phyloP scores from a whole-genome alignment of 2,329 filamentous ascomycete genomes.

The Coleophoma crateriformis region DNA sequence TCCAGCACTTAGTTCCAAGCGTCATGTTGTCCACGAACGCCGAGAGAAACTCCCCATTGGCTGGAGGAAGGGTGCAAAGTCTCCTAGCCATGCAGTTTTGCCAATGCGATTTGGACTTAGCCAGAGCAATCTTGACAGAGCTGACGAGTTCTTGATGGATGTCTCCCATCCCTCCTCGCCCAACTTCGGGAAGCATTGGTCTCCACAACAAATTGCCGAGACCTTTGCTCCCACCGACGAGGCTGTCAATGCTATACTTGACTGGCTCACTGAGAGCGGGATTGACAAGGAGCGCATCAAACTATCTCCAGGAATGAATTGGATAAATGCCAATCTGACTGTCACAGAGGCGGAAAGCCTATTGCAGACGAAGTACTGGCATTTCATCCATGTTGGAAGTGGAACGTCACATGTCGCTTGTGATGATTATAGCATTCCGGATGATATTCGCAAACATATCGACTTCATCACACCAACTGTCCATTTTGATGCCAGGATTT shows the following conservation, averaged over 20 bases:
- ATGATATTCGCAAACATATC: slow-evolving; percentile 14
- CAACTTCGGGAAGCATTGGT: slow-evolving; percentile 41
- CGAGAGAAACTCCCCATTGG: not conserved
- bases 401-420: slow-evolving; percentile 31
- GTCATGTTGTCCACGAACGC: slow-evolving; percentile 6
- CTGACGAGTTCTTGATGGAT: slow-evolving; percentile 34
- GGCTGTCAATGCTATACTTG: slow-evolving; percentile 40
- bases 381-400: slow-evolving; percentile 38
- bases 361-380: slow-evolving; percentile 40
- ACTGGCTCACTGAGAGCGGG: slow-evolving; percentile 46
- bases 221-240: slow-evolving; percentile 37
- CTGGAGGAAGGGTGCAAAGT: slow-evolving; percentile 1
- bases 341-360: slow-evolving; percentile 40
- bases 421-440: slow-evolving; percentile 17
- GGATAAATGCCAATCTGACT: slow-evolving; percentile 23
- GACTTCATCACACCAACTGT: slow-evolving; percentile 23
- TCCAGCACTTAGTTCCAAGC: not conserved
- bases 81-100: slow-evolving; percentile 5
- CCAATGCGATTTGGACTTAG: slow-evolving; percentile 33
- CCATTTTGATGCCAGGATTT: slow-evolving; percentile 18
- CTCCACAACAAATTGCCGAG: slow-evolving; percentile 28
- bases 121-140: slow-evolving; percentile 37
- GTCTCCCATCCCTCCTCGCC: slow-evolving; percentile 36
- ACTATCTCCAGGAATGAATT: slow-evolving; percentile 30
- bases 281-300: slow-evolving; percentile 39